These are phyloP conservation scores for Tuber borchii DNA, from an alignment of 495 filamentous ascomycete species.

Conservation along the genomic window DNA sequence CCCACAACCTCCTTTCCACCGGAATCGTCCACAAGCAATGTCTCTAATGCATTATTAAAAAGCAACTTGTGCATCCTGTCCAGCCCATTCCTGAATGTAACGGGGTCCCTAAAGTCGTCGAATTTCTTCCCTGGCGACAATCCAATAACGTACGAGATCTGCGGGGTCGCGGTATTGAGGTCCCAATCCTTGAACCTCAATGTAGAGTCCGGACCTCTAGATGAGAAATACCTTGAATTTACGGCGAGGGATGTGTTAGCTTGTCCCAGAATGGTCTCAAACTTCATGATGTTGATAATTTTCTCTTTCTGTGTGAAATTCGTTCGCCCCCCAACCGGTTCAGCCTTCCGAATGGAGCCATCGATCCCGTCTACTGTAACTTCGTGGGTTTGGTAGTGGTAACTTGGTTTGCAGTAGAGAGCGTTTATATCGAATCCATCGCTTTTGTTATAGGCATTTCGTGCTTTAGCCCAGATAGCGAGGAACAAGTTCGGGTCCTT, in stretches of 20 bases:
- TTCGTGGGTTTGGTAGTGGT: constrained; percentile 25
- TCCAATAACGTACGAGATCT: not conserved
- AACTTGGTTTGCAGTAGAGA: constrained; percentile 45
- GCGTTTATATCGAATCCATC: constrained; percentile 35
- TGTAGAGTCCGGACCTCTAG: not conserved
- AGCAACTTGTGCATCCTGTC: constrained; percentile 43
- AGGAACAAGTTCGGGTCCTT: not conserved
- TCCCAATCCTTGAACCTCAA: constrained; percentile 17
- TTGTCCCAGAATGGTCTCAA: constrained; percentile 42
- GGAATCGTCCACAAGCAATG: not conserved
- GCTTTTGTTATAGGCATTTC: no score
- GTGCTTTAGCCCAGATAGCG: not conserved
- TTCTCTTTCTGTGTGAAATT: constrained; percentile 24
- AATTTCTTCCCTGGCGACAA: not conserved
- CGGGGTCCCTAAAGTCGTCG: constrained; percentile 38
- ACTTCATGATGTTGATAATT: constrained; percentile 43
- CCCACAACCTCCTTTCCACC: not conserved
- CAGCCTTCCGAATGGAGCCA: not conserved
- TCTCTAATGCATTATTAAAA: constrained; percentile 40
- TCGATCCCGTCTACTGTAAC: constrained; percentile 36
- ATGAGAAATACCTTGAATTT: no score
- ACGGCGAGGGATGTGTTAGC: fast-evolving
- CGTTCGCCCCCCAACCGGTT: constrained; percentile 17
- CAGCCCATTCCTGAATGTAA: constrained; percentile 37
- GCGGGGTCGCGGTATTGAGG: constrained; percentile 19